Evolutionary conservation across 306 rosid species (phyloP).

Genomic region (Vicia sativa): DNA sequence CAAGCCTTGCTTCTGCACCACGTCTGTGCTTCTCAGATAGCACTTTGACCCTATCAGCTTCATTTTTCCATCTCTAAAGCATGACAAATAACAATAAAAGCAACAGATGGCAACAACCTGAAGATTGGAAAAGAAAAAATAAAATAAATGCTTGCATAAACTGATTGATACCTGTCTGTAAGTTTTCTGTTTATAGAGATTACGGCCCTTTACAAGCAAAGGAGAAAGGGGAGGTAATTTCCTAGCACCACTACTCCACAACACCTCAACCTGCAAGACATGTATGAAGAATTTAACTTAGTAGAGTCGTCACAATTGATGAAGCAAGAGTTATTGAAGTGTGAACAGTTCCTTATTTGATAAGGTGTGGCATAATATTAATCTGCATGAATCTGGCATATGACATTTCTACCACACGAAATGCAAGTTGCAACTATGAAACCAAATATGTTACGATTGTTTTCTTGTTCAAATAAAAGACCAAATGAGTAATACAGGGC

Average conservation of each 20-base stretch:
- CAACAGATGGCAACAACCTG: conserved; percentile 8
- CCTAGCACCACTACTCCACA: conserved; percentile 73
- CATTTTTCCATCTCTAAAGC: conserved; percentile 70
- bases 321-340: conserved; percentile 8
- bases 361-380: conserved; percentile 7
- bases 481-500: conserved; percentile 12
- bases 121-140: background rate
- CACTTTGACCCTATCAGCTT: conserved; percentile 67
- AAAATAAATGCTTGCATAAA: background rate
- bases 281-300: conserved; percentile 24
- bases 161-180: conserved; percentile 64
- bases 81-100: conserved; percentile 35
- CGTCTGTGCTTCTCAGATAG: conserved; percentile 78
- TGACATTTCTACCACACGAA: conserved; percentile 15
- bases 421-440: conserved; percentile 26
- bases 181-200: conserved; percentile 75
- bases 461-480: conserved; percentile 27
- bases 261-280: conserved; percentile 67
- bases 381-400: conserved; percentile 18
- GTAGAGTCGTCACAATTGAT: conserved; percentile 27
- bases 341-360: conserved; percentile 12
- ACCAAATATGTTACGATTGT: conserved; percentile 20
- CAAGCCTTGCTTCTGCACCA: conserved; percentile 70
- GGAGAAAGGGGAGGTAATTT: conserved; percentile 63
- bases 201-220: conserved; percentile 83